phyloP scores from a whole-genome alignment of 1,284 basidiomycete genomes.

The Hortiboletus rubellus region DNA sequence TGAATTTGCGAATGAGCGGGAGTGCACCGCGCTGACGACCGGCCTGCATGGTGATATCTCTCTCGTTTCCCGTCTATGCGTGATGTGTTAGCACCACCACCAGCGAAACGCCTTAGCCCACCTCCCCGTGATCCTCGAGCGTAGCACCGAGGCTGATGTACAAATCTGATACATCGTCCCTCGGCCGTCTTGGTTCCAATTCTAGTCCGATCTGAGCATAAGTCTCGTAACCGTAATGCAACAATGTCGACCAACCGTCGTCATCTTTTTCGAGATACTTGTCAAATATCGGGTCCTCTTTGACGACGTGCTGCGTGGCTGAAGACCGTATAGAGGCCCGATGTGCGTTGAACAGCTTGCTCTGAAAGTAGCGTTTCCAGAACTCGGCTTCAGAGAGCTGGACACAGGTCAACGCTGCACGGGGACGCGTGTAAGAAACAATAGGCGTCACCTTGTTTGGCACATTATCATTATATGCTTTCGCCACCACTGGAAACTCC shows the following conservation, averaged over 20 bases:
- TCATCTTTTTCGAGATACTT: constrained; percentile 94
- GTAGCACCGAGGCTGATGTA: constrained; percentile 89
- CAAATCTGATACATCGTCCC: constrained; percentile 69
- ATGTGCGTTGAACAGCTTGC: constrained; percentile 92
- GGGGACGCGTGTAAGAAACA: not conserved
- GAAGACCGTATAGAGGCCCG: constrained; percentile 89
- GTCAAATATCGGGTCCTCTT: constrained; percentile 94
- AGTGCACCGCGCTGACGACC: constrained; percentile 85
- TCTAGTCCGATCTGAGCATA: constrained; percentile 45
- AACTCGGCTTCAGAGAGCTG: constrained; percentile 90
- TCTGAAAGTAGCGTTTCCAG: constrained; percentile 97
- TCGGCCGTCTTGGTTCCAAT: constrained; percentile 74
- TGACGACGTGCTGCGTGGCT: constrained; percentile 80
- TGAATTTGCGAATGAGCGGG: constrained; percentile 95
- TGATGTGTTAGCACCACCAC: not conserved
- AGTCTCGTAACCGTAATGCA: not conserved
- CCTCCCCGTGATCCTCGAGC: constrained; percentile 89
- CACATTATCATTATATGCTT: constrained; percentile 92
- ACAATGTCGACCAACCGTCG: constrained; percentile 62
- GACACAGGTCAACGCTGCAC: constrained; percentile 4
- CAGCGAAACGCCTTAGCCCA: constrained; percentile 29
- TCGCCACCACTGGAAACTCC: constrained; percentile 93
- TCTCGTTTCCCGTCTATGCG: constrained; percentile 76
- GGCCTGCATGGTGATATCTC: constrained; percentile 95
- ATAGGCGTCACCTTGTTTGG: constrained; percentile 64